Evolutionary conservation across 1,139 yeast genomes (phyloP).

Genomic region (Suhomyces choctaworum): DNA sequence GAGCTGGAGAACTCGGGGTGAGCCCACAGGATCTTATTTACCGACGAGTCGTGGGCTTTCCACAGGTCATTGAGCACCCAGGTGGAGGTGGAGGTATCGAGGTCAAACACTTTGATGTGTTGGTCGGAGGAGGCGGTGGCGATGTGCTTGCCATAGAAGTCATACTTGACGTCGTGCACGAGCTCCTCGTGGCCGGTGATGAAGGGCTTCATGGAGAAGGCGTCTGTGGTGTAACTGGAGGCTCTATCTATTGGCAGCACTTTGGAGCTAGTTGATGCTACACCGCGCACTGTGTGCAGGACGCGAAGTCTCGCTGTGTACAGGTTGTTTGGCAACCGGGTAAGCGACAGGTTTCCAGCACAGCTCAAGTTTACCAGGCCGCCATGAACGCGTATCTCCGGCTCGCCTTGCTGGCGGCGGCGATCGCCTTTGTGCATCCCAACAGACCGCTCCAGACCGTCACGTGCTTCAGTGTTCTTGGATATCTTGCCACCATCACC

Average conservation of each 20-base stretch:
- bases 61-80: slow-evolving; percentile 87
- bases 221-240: too few relatives aligned
- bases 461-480: slow-evolving; percentile 65
- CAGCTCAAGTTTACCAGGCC: too few relatives aligned
- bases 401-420: slow-evolving; percentile 11
- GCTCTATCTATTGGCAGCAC: too few relatives aligned
- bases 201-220: slow-evolving; percentile 55
- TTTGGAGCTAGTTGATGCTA: too few relatives aligned
- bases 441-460: slow-evolving; percentile 50
- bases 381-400: slow-evolving; percentile 9
- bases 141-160: slow-evolving; percentile 83
- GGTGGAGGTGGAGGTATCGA: slow-evolving; percentile 53
- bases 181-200: slow-evolving; percentile 90
- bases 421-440: slow-evolving; percentile 18
- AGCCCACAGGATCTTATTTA: slow-evolving; percentile 86
- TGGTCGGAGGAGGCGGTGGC: slow-evolving; percentile 95
- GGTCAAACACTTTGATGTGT: slow-evolving; percentile 81
- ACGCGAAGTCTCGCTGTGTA: too few relatives aligned
- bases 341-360: too few relatives aligned
- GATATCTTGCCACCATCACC: slow-evolving; percentile 57
- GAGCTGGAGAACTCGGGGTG: slow-evolving; percentile 87
- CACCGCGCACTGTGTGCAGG: too few relatives aligned
- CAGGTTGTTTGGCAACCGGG: too few relatives aligned
- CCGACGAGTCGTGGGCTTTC: slow-evolving; percentile 92
- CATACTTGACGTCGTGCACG: slow-evolving; percentile 84